Base-by-base conservation (phyloP, 2,329 filamentous ascomycete genomes). In the Alternaria angustiovoidea region DNA sequence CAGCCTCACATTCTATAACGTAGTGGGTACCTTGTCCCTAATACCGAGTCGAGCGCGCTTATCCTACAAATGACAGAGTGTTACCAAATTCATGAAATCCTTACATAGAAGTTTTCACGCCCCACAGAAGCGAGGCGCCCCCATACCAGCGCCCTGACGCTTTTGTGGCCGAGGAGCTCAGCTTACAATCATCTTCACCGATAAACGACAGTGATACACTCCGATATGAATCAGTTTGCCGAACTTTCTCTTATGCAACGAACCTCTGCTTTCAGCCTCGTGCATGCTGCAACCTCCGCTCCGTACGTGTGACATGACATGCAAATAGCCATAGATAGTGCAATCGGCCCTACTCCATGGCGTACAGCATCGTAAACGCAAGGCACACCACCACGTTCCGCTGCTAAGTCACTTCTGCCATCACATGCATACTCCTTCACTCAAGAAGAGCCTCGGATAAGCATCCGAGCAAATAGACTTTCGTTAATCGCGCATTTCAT, bases 131-230 rank as follows among this genome's bases (percentile, higher is more conserved):
- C 58, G 48, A 57, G 44, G 22, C 22, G 36, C 8, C 41, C 34
- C 48, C 39, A 43, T 43, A 42, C 28, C 30, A 20, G 14, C 49
- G 34, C 22, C 38, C 47, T 20, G 38, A 38, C 39, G 41, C 24
- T 54, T 32, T 36, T 51, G 43, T 36, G 30, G 38, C 14, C 34
- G 24, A 26, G 36, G 49, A 49, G 34, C 46, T 54, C 61, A 62
- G 59, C 61, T 67, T 61, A 65, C 28, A 43, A 30, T 52, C 49
- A 38, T 28, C 11, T 47, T 66, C 61, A 69, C 65, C 66, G 61
- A 68, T 65, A 39, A 47, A 54, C 39, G 59, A 55, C 47, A 48
- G 65, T 65, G 58, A 59, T 48, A 68, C 61, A 54, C 65, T 64
- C 64, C 64, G 57, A 68, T 64, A 60, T 63, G 39, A 36, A 55